Percentiles rank a stretch among this genome's conserved stretches.
phyloP scores from a whole-genome alignment of 1,139 yeast genomes.

The Lodderomyces elongisporus region DNA sequence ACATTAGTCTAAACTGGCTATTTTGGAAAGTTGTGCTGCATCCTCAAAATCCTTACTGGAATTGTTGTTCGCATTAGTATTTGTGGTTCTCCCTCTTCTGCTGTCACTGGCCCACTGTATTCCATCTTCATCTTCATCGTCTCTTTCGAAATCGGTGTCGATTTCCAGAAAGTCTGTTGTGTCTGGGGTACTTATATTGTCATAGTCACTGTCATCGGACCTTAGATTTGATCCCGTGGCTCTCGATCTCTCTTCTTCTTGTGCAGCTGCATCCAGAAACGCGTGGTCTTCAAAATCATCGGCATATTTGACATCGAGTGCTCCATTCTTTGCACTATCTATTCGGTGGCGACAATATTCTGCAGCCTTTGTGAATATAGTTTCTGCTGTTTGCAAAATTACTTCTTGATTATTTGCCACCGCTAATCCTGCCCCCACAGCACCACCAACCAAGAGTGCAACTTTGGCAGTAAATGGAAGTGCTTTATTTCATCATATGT shows the following conservation, averaged over 20 bases:
- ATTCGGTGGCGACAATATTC: constrained; percentile 27
- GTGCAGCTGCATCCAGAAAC: constrained; percentile 20
- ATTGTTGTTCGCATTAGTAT: no score
- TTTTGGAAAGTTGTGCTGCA: no score
- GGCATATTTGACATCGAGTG: constrained; percentile 21
- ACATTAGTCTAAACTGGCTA: constrained; percentile 9
- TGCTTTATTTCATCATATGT: no score
- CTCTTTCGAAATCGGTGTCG: constrained; percentile 7
- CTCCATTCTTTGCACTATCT: constrained; percentile 17
- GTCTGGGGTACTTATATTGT: constrained; percentile 25
- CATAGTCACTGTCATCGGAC: constrained; percentile 12
- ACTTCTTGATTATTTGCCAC: constrained; percentile 29
- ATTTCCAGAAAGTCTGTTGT: constrained; percentile 10
- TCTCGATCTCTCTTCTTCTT: constrained; percentile 4
- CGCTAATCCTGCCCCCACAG: constrained; percentile 38
- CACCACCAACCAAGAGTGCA: constrained; percentile 37
- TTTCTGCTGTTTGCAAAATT: constrained; percentile 30
- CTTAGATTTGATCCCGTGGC: constrained; percentile 10
- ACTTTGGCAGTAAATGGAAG: constrained; percentile 38
- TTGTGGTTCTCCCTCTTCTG: no score
- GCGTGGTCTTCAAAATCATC: constrained; percentile 23
- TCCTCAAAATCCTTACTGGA: no score
- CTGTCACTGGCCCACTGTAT: no score
- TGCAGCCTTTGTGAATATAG: constrained; percentile 31
- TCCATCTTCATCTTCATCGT: constrained; percentile 16